Base-by-base conservation (phyloP, 2,329 filamentous ascomycete species). In the Exophiala xenobiotica region DNA sequence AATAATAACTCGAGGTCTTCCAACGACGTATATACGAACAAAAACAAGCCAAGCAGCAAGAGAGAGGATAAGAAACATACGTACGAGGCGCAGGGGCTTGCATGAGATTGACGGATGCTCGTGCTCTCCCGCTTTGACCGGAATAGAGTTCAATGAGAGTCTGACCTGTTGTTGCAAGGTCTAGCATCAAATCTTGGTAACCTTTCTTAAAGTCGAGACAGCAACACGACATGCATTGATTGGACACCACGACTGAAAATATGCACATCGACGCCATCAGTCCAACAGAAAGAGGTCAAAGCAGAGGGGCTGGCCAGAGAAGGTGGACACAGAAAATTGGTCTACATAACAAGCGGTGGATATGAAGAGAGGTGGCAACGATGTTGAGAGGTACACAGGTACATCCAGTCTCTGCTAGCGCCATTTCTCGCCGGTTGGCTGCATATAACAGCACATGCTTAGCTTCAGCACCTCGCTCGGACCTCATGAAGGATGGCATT, bases 371-470 rank as follows among this genome's bases (percentile, higher is more conserved):
- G 27, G 53, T 56, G 53, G 53, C 53, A 39, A 49, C 46, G 49
- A 16, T 31, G 43, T 23, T 35, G 40, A 40, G 26, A 46, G 33
- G 43, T 43, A 48, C 27, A 47, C 33, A 20, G 39, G 39, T 35
- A 39, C 40, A 6, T 35, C 31, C n/a, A 35, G 31, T 35, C 31
- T 35, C n/a, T 35, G 31, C 31, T 35, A 35, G 31, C 31, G n/a
- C 18, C 31, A 2, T 37, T 55, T 16, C 20, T 18, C 5, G n/a
- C 35, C 44, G 53, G 49, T 23, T 45, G 45, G 41, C 35, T 51
- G 50, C 49, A 43, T 49, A 43, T 37, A 53, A 53, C 45, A 14
- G 54, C 50, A 53, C 50, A 53, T 56, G 50, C 45, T 52, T 53
- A 50, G 53, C 40, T 42, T 27, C 24, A 27, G 48, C 38, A 37